Evolutionary conservation across 495 filamentous ascomycete genomes (phyloP).

Genomic region (Lasiosphaeria miniovina): DNA sequence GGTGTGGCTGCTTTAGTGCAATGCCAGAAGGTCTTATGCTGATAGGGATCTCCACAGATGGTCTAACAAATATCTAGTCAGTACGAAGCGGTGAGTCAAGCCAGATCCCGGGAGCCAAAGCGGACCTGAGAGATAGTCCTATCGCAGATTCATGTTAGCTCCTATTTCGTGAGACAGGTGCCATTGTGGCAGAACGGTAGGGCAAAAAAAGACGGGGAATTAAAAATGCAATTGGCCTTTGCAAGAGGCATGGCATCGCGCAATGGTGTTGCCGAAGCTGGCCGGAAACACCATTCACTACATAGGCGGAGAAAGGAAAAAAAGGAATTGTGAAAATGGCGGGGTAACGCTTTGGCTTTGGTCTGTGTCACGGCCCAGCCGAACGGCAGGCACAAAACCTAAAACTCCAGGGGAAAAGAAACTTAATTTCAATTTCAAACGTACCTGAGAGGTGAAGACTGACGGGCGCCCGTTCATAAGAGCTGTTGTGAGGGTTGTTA

Average conservation of each 20-base stretch:
- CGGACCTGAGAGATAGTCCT: constrained; percentile 96
- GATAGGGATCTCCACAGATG: constrained; percentile 93
- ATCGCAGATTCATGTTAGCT: constrained; percentile 36
- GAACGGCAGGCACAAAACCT: not conserved
- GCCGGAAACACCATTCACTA: too few relatives aligned
- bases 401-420: not conserved
- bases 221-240: not conserved
- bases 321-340: too few relatives aligned
- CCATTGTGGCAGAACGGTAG: constrained; percentile 8
- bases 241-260: too few relatives aligned
- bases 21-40: constrained; percentile 32
- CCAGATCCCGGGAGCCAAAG: constrained; percentile 19
- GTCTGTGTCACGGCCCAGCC: too few relatives aligned
- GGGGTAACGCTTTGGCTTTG: too few relatives aligned
- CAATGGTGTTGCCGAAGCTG: too few relatives aligned
- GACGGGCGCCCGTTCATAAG: constrained; percentile 94
- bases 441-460: constrained; percentile 95
- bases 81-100: constrained; percentile 47
- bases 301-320: too few relatives aligned
- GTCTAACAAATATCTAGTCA: constrained; percentile 54
- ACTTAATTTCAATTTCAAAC: not conserved
- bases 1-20: constrained; percentile 17
- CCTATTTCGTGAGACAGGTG: not conserved
- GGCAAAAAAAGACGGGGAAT: constrained; percentile 8
- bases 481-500: constrained; percentile 45